Conservation (phyloP, 2,329 filamentous ascomycete species). For the Aspergillus caelatus region DNA sequence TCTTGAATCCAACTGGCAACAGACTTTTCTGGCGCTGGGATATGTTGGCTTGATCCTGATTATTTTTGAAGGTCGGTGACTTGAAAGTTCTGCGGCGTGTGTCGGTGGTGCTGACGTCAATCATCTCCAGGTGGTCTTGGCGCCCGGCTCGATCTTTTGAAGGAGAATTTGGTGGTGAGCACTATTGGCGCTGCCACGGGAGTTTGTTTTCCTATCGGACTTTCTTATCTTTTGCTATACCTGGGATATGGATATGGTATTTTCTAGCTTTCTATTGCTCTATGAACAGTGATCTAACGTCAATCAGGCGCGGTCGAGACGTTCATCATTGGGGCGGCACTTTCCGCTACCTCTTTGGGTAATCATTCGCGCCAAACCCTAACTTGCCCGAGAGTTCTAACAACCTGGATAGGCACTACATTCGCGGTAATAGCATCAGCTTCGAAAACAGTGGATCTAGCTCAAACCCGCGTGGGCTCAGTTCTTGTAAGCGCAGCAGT, state of each 20-base stretch:
- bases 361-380: not conserved
- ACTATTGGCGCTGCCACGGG: slow-evolving; percentile 48
- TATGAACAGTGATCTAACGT: not conserved
- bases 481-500: slow-evolving; percentile 52
- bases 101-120: slow-evolving; percentile 13
- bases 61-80: slow-evolving; percentile 47
- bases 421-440: slow-evolving; percentile 36
- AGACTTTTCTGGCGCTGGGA: slow-evolving; percentile 51
- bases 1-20: slow-evolving; percentile 46
- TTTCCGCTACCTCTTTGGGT: slow-evolving; percentile 36
- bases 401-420: slow-evolving; percentile 24
- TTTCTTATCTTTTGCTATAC: slow-evolving; percentile 49
- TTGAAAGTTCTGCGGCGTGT: not conserved
- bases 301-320: slow-evolving; percentile 33
- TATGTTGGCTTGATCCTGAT: slow-evolving; percentile 55
- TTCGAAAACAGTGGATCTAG: slow-evolving; percentile 41
- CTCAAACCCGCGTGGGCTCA: slow-evolving; percentile 48
- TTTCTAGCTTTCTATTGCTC: not conserved
- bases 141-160: slow-evolving; percentile 50
- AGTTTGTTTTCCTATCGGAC: slow-evolving; percentile 50
- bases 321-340: slow-evolving; percentile 33
- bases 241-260: slow-evolving; percentile 47
- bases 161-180: slow-evolving; percentile 49
- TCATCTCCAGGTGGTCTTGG: slow-evolving; percentile 45
- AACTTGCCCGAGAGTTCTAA: not conserved